Evolutionary conservation across 768 basidiomycete genomes (phyloP).

Genomic region (Boletus sensibilis): DNA sequence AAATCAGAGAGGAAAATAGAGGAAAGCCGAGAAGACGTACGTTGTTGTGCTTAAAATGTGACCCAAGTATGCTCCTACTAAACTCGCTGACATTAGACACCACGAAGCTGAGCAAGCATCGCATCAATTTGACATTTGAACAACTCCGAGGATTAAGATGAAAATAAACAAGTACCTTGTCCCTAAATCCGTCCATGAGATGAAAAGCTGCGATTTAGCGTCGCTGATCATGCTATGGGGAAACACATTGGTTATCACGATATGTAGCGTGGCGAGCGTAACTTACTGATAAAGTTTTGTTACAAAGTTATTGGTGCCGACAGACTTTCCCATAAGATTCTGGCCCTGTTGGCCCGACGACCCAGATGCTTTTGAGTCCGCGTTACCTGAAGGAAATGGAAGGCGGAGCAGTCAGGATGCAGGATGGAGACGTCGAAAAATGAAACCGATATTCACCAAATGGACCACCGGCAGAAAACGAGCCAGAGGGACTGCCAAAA

Average conservation of each 20-base stretch:
- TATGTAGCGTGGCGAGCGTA: background rate
- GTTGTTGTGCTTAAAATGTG: slow-evolving; percentile 90
- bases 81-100: slow-evolving; percentile 87
- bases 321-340: slow-evolving; percentile 63
- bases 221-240: slow-evolving; percentile 79
- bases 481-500: slow-evolving; percentile 17
- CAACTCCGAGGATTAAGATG: background rate
- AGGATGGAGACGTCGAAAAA: background rate
- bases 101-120: slow-evolving; percentile 52
- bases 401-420: background rate
- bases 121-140: background rate
- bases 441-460: slow-evolving; percentile 3
- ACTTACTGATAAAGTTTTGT: slow-evolving; percentile 84
- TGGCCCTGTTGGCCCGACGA: slow-evolving; percentile 37
- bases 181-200: slow-evolving; percentile 79
- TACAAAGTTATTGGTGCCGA: slow-evolving; percentile 78
- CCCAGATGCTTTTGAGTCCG: slow-evolving; percentile 16
- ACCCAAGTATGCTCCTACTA: slow-evolving; percentile 77
- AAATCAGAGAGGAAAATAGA: slow-evolving; percentile 1
- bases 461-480: slow-evolving; percentile 8
- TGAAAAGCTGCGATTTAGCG: slow-evolving; percentile 74
- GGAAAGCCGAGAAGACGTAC: slow-evolving; percentile 44
- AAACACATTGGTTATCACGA: background rate
- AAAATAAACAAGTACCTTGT: slow-evolving; percentile 45
- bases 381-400: background rate